Evolutionary conservation across 805 yeast genomes (phyloP).

Genomic region (Lipomyces japonicus): DNA sequence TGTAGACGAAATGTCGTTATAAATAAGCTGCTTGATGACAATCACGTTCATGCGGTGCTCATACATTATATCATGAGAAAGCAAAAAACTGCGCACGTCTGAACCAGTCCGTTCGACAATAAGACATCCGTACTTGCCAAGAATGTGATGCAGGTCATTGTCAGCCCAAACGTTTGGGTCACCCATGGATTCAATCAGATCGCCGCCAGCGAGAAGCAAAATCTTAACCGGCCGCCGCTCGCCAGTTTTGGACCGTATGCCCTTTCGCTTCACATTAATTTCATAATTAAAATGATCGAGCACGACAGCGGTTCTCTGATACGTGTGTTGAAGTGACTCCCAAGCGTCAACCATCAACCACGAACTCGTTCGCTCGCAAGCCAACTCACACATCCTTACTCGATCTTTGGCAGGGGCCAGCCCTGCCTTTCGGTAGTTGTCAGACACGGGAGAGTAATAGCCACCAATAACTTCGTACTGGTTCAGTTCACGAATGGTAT

Average conservation of each 20-base stretch:
- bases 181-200: constrained; percentile 97
- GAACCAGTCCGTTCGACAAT: constrained; percentile 96
- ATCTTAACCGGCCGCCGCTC: constrained; percentile 76
- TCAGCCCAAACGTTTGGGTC: constrained; percentile 99
- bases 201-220: constrained; percentile 97
- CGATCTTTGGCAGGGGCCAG: constrained; percentile 84
- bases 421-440: constrained; percentile 89
- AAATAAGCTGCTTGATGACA: constrained; percentile 92
- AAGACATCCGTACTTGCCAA: constrained; percentile 93
- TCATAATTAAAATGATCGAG: constrained; percentile 96
- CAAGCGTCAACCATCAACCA: constrained; percentile 99
- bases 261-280: constrained; percentile 84
- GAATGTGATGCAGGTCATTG: constrained; percentile 85
- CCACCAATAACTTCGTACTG: constrained; percentile 96
- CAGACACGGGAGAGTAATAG: constrained; percentile 80
- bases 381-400: constrained; percentile 96
- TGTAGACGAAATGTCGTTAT: constrained; percentile 93
- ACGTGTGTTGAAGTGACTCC: constrained; percentile 89
- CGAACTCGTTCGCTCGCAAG: constrained; percentile 91
- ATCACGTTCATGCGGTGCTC: constrained; percentile 85
- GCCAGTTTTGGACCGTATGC: constrained; percentile 53
- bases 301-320: constrained; percentile 91
- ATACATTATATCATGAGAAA: constrained; percentile 95
- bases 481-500: constrained; percentile 85
- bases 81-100: constrained; percentile 86